These are phyloP conservation scores for Achaetomiella virescens DNA, from an alignment of 495 filamentous ascomycete genomes.

Conservation along the genomic window DNA sequence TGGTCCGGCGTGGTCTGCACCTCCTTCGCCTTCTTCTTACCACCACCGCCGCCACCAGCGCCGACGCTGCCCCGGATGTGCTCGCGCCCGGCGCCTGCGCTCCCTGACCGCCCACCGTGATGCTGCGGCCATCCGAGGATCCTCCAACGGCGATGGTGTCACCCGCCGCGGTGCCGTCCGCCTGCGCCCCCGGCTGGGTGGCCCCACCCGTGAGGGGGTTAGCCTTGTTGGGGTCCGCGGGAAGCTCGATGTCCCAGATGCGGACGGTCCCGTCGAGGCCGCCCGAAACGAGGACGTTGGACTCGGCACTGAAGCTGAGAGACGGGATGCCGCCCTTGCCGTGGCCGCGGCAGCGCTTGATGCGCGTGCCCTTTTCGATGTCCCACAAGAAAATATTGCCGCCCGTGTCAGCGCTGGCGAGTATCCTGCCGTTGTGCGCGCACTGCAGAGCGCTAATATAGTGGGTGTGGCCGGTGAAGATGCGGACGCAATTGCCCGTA, in stretches of 20 bases:
- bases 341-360: constrained; percentile 91
- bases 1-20: constrained; percentile 86
- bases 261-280: constrained; percentile 91
- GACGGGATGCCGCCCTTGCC: constrained; percentile 92
- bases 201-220: constrained; percentile 35
- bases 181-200: constrained; percentile 47
- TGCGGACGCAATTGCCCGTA: constrained; percentile 74
- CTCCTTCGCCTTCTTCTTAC: constrained; percentile 85
- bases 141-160: constrained; percentile 47
- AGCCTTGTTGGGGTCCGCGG: constrained; percentile 42
- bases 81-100: constrained; percentile 21
- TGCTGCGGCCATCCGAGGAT: constrained; percentile 26
- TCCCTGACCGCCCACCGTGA: constrained; percentile 31
- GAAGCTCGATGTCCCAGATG: constrained; percentile 79
- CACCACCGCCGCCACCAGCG: constrained; percentile 42
- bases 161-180: constrained; percentile 47
- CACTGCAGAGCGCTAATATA: constrained; percentile 77
- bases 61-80: constrained; percentile 31
- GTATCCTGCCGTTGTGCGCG: constrained; percentile 75
- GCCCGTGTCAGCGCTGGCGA: constrained; percentile 79
- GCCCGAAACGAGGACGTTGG: constrained; percentile 77
- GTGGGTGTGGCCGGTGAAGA: constrained; percentile 87
- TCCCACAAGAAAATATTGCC: constrained; percentile 93
- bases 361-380: constrained; percentile 67
- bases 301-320: constrained; percentile 84